A percentile compares a stretch with the other conserved stretches of the same genome.
phyloP scores from a whole-genome alignment of 225 moss, liverwort and hornwort genomes.

The Polytrichum formosum region DNA sequence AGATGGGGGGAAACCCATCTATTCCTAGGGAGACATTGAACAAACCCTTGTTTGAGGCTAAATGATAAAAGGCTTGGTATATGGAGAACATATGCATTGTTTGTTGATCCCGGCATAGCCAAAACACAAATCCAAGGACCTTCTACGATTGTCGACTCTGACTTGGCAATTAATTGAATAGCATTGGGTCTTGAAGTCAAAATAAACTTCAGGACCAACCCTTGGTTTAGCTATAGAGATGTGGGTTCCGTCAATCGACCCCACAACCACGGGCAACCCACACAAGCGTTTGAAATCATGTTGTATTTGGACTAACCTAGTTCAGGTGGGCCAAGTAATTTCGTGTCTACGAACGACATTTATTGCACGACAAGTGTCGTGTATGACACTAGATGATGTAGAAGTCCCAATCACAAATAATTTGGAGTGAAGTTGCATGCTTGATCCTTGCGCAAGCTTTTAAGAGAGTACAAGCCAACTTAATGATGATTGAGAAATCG shows the following conservation, averaged over 20 bases:
- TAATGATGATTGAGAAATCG: too few species aligned
- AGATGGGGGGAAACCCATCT: not conserved
- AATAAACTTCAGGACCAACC: not conserved
- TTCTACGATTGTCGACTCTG: not conserved
- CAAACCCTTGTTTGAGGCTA: not conserved
- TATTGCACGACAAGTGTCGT: too few species aligned
- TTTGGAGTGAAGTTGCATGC: too few species aligned
- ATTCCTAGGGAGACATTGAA: not conserved
- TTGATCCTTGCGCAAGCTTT: too few species aligned
- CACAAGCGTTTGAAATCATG: too few species aligned
- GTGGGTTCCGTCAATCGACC: not conserved
- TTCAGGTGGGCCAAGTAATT: too few species aligned
- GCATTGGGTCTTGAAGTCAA: not conserved
- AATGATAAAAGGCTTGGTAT: not conserved
- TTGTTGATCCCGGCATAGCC: not conserved
- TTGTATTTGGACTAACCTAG: too few species aligned
- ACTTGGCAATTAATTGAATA: not conserved
- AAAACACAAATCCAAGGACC: not conserved
- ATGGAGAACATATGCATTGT: not conserved
- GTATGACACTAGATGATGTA: too few species aligned
- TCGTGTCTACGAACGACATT: too few species aligned
- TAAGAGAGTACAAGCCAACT: too few species aligned
- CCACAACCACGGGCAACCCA: fast-evolving
- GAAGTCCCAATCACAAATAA: too few species aligned
- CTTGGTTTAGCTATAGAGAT: not conserved